Conservation (phyloP, 2,329 filamentous ascomycete species). For the Calcarisporium arbuscula region DNA sequence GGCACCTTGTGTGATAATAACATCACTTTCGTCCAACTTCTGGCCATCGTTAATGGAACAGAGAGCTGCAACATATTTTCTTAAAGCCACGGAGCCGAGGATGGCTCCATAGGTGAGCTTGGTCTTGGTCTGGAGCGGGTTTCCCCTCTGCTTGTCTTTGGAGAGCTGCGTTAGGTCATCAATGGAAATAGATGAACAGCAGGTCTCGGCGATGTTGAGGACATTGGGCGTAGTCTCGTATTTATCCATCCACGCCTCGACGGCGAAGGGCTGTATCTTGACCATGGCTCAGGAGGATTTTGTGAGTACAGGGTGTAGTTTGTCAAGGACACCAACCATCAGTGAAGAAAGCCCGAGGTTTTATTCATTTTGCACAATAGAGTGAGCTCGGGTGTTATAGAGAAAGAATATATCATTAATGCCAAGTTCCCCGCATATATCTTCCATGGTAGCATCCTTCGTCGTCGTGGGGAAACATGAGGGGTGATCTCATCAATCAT, state of each 20-base stretch:
- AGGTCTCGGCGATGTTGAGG: conserved; percentile 74
- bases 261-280: conserved; percentile 54
- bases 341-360: too few relatives aligned
- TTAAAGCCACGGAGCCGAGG: conserved; percentile 57
- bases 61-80: conserved; percentile 52
- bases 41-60: conserved; percentile 55
- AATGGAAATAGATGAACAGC: conserved; percentile 67
- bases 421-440: too few relatives aligned
- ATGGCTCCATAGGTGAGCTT: conserved; percentile 70
- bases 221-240: conserved; percentile 50
- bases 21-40: conserved; percentile 46
- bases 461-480: too few relatives aligned
- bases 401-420: too few relatives aligned
- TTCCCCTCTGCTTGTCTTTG: conserved; percentile 39
- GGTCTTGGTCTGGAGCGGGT: conserved; percentile 41
- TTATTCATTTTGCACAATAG: too few relatives aligned
- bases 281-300: too few relatives aligned
- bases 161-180: conserved; percentile 57
- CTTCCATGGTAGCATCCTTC: too few relatives aligned
- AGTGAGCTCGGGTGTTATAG: too few relatives aligned
- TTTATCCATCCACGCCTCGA: conserved; percentile 66
- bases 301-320: too few relatives aligned
- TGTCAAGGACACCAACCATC: too few relatives aligned
- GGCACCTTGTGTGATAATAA: conserved; percentile 73
- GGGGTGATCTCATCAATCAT: too few relatives aligned